A percentile compares a stretch with the other conserved stretches of the same genome.
Evolutionary conservation across 1,139 yeast genomes (phyloP).

Genomic region (Blastobotrys capitulatus): DNA sequence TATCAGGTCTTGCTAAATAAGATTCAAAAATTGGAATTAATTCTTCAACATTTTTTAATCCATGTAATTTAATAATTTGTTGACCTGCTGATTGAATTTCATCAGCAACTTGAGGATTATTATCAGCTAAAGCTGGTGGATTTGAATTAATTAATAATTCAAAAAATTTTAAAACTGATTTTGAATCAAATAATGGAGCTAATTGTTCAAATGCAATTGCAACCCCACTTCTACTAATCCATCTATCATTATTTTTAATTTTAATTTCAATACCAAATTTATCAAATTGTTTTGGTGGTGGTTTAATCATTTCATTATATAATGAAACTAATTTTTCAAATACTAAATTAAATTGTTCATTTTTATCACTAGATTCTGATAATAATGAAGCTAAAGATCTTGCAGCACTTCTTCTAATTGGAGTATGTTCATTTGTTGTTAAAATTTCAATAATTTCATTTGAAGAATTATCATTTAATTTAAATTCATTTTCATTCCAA

Average conservation of each 20-base stretch:
- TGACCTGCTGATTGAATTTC: constrained; percentile 90
- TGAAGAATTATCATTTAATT: constrained; percentile 39
- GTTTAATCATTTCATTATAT: constrained; percentile 57
- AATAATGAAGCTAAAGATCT: constrained; percentile 39
- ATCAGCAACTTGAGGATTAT: constrained; percentile 67
- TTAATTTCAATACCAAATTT: constrained; percentile 73
- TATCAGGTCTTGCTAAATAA: constrained; percentile 37
- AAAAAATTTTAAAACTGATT: constrained; percentile 46
- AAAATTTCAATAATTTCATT: constrained; percentile 13
- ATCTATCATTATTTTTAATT: constrained; percentile 61
- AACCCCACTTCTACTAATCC: constrained; percentile 81
- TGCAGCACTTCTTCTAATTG: constrained; percentile 59
- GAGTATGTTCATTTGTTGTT: constrained; percentile 15
- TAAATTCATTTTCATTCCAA: constrained; percentile 69
- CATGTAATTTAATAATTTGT: constrained; percentile 59
- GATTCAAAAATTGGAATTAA: constrained; percentile 74
- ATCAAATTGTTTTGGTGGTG: constrained; percentile 73
- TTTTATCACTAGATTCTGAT: constrained; percentile 24
- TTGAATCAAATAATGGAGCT: constrained; percentile 42
- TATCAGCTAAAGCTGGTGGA: constrained; percentile 62
- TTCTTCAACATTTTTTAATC: constrained; percentile 57
- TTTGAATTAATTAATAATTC: constrained; percentile 46
- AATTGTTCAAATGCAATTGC: constrained; percentile 62
- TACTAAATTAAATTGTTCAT: constrained; percentile 32
- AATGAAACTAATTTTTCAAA: constrained; percentile 46